Evolutionary conservation across 257 asterid species (phyloP), one percentile per base, ranked within the genome.

Genomic region (Haberlea rhodopensis): DNA sequence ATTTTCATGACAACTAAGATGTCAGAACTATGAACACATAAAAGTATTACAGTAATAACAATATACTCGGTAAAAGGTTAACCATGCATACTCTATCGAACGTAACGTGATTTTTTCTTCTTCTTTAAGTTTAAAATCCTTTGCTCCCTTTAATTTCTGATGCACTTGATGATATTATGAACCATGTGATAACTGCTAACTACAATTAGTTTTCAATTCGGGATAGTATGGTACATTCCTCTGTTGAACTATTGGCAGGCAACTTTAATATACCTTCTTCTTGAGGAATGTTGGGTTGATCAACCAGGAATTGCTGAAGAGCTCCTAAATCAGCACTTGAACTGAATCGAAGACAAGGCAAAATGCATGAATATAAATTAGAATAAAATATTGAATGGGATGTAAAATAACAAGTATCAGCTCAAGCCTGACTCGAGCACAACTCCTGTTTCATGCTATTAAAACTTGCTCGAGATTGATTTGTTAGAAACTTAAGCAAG

Each of bases 251-350:
- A 65, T 29, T 26, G 24, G 37, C 2, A n/a, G 25, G 53, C 48
- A 54, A 48, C 3, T 20, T 19, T 25, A 19, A 40, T 65, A 58
- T 69, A 86, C 95, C 95, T 80, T 87, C 97, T 23, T 90, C 97
- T 40, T 65, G 79, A 18, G 86, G 86, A 56, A 90, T 87, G 78
- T 87, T 90, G 53, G 95, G 90, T 64, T 87, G 97, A 85, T 90
- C 97, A n/a, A 76, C 71, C 70, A 90, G 66, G 66, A 90, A 85
- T 66, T 81, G 87, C 60, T 77, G 84, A 72, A 87, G 84, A 21
- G 85, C 80, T 58, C 74, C 74, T 66, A 85, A 67, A 77, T 87
- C 88, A 68, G 78, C 88, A 62, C 72, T 60, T 21, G 48, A 79
- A 75, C 97, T 89, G 90, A 68, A 69, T 67, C 0, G 45, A 67